Evolutionary conservation across 2,329 filamentous ascomycete species (phyloP).

Genomic region (Clonostachys rhizophaga): DNA sequence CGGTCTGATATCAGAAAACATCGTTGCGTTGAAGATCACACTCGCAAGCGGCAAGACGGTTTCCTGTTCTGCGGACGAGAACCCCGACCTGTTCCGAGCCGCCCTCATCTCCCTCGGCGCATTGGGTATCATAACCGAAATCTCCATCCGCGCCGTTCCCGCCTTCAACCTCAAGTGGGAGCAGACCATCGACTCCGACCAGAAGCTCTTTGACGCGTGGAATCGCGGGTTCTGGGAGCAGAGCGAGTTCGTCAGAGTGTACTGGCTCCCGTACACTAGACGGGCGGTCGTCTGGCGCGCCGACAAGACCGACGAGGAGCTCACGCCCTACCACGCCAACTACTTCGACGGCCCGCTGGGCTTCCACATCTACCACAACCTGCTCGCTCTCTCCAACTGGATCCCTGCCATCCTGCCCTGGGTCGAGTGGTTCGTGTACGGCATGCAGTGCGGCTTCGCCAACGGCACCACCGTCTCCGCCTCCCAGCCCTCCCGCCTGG

Average conservation of each 20-base stretch:
- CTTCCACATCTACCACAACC: conserved; percentile 86
- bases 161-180: conserved; percentile 83
- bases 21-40: conserved; percentile 72
- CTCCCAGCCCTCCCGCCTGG: conserved; percentile 73
- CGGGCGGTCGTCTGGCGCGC: conserved; percentile 87
- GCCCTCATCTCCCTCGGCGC: conserved; percentile 84
- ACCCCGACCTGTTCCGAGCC: conserved; percentile 79
- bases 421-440: conserved; percentile 95
- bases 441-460: conserved; percentile 92
- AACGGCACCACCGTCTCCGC: conserved; percentile 64
- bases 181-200: conserved; percentile 71
- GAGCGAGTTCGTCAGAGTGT: conserved; percentile 86
- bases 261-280: conserved; percentile 95
- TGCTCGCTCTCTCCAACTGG: conserved; percentile 76
- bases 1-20: conserved; percentile 76
- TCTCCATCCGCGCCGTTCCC: conserved; percentile 77
- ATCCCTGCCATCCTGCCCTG: conserved; percentile 76
- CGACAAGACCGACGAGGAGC: conserved; percentile 65
- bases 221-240: conserved; percentile 71
- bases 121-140: conserved; percentile 84
- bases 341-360: conserved; percentile 83
- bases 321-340: conserved; percentile 54
- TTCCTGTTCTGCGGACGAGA: conserved; percentile 63
- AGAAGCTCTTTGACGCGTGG: conserved; percentile 68
- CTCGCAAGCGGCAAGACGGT: conserved; percentile 74